phyloP scores from a whole-genome alignment of 1,284 basidiomycete genomes.

The Trametes hirsuta region DNA sequence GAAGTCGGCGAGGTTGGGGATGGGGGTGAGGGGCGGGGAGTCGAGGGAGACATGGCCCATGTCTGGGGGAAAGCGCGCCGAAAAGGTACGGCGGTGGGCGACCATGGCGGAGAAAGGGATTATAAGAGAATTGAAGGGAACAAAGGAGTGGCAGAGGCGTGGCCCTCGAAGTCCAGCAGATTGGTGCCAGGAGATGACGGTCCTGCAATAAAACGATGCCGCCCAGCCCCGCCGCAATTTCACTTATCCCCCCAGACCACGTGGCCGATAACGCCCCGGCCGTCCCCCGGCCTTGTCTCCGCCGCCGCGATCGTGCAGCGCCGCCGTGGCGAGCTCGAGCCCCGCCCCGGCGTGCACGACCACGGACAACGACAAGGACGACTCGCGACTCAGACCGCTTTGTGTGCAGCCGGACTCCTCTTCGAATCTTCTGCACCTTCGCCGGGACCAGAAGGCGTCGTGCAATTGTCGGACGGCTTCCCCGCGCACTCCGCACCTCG shows the following conservation, averaged over 20 bases:
- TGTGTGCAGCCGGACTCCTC: no score
- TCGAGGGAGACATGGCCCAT: slow-evolving; percentile 33
- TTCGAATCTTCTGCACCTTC: no score
- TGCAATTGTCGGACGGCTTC: background rate
- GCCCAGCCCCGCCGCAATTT: slow-evolving; percentile 3
- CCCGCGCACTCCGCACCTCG: background rate
- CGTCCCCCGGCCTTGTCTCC: background rate
- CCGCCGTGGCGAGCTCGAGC: no score
- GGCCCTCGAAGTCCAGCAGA: slow-evolving; percentile 14
- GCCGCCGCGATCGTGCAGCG: no score
- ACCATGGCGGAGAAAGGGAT: slow-evolving; percentile 25
- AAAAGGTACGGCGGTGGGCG: slow-evolving; percentile 37
- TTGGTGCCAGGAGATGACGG: background rate
- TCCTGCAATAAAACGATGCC: background rate
- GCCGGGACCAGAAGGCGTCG: no score
- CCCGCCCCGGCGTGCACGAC: no score
- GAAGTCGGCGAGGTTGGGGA: slow-evolving; percentile 32
- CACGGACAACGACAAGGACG: no score
- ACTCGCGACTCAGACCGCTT: no score
- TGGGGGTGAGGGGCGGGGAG: slow-evolving; percentile 35
- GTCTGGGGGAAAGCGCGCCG: slow-evolving; percentile 33
- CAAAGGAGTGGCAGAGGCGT: slow-evolving; percentile 30
- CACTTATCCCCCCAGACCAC: slow-evolving; percentile 5
- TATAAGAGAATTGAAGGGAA: slow-evolving; percentile 16
- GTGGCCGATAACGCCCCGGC: background rate